Conservation (phyloP, 192 early-diverging fungal genomes). For the Coemansia sp. region DNA sequence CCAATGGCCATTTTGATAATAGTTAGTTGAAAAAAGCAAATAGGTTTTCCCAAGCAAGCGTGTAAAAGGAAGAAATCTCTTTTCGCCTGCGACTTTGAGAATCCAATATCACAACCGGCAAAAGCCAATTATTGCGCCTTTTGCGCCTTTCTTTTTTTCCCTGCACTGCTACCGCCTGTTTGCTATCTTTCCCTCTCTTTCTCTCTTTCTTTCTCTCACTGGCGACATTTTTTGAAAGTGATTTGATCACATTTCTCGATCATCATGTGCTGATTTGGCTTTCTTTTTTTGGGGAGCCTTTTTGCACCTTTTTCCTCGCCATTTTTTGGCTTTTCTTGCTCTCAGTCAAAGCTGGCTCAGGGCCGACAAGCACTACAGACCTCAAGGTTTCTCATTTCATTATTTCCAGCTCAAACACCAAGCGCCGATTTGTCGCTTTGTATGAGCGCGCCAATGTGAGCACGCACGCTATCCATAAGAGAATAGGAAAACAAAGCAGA, state of each 20-base stretch:
- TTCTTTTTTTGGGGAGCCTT: not conserved
- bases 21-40: constrained; percentile 19
- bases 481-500: no score
- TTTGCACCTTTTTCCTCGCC: not conserved
- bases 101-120: constrained; percentile 7
- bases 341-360: no score
- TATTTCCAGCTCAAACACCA: no score
- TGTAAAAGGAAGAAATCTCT: constrained; percentile 36
- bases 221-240: constrained; percentile 2
- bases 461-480: no score
- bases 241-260: constrained; percentile 7
- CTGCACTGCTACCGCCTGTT: not conserved
- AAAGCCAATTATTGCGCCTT: constrained; percentile 4
- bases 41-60: constrained; percentile 27
- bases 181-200: constrained; percentile 9
- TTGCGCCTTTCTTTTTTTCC: not conserved
- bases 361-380: no score
- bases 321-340: not conserved
- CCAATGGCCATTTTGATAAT: constrained; percentile 63
- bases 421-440: no score
- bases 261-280: not conserved
- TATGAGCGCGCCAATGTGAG: no score
- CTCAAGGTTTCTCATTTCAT: no score
- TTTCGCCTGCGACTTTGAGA: constrained; percentile 3
- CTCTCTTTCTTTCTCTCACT: not conserved